Evolutionary conservation across 208 protist species (phyloP), one percentile per base, ranked within the genome.

Genomic region (Trypanosoma platydactyli): DNA sequence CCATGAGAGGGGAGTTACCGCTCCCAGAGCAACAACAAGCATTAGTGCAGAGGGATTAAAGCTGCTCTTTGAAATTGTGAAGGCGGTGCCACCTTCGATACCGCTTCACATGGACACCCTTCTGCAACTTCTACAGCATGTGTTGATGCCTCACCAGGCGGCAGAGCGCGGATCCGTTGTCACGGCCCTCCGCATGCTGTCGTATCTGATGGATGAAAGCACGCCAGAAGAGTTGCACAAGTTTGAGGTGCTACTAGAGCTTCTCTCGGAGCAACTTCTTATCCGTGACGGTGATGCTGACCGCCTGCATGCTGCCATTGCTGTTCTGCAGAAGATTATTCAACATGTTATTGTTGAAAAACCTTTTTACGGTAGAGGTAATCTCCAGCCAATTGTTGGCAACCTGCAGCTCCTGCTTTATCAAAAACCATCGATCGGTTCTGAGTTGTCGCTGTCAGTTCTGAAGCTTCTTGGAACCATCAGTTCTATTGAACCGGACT

Each of bases 381-480:
- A 75, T 29, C 66, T 90, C 35, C 70, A 85, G 33, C 46, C 57
- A 29, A 77, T 88, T 66, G 69, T 87, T 44, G 60, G 49, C 35
- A 62, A 68, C n/a, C 77, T 91, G 27, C 84, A 91, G 58, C 87
- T 83, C 18, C 72, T 94, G 51, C 66, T 90, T 16, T 89, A 86
- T 67, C 84, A 86, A 40, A 91, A 89, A 53, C 88, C 88, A 2
- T 83, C 81, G 3, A 80, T 91, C 40, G 75, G 77, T 40, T 72
- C 81, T 18, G 81, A 86, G 49, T 73, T 89, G 27, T 87, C 88
- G 11, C 64, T 94, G 29, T 84, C 80, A 30, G 78, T 91, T 25
- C 63, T 94, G 54, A 79, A 86, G 42, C 77, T 94, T 18, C 77
- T 94, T 12, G 83, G 84, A 35, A 94, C 84, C 16, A 89, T 94